These are phyloP conservation scores for Clitocybe nebularis DNA, from an alignment of 1,284 basidiomycete species.

Conservation along the genomic window DNA sequence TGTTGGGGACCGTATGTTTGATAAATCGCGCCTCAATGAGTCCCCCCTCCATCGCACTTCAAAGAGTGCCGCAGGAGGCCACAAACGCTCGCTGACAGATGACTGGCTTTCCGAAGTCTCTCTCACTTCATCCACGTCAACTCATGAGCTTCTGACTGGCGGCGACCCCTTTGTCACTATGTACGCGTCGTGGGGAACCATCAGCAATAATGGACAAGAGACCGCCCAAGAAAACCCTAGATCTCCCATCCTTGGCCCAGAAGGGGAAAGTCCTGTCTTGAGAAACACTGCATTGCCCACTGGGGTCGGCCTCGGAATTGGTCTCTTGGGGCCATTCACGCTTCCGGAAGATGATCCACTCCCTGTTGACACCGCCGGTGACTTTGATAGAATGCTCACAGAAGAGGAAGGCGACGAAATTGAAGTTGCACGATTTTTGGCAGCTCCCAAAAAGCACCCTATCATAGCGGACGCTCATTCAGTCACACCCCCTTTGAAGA, in stretches of 20 bases:
- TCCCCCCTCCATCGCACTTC: conserved; percentile 28
- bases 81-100: conserved; percentile 35
- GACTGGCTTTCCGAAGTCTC: conserved; percentile 45
- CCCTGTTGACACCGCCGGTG: conserved; percentile 22
- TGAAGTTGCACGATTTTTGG: conserved; percentile 26
- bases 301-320: conserved; percentile 43
- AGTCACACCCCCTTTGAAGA: conserved; percentile 43
- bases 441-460: conserved; percentile 17
- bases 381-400: conserved; percentile 23
- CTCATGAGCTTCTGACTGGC: conserved; percentile 17
- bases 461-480: conserved; percentile 14
- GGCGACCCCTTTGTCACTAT: conserved; percentile 34
- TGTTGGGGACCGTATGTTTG: conserved; percentile 21
- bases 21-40: conserved; percentile 24
- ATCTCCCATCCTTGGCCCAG: conserved; percentile 36
- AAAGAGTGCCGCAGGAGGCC: conserved; percentile 16
- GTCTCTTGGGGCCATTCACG: conserved; percentile 52
- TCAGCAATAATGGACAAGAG: conserved; percentile 14
- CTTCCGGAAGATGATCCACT: conserved; percentile 28
- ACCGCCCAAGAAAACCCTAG: conserved; percentile 22
- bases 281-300: conserved; percentile 37
- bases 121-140: conserved; percentile 23
- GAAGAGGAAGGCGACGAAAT: conserved; percentile 26
- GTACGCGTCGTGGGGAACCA: conserved; percentile 30
- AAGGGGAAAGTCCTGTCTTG: conserved; percentile 57